Conservation (phyloP, 352 stramenopile species). For the Pelagophyceae sp. region DNA sequence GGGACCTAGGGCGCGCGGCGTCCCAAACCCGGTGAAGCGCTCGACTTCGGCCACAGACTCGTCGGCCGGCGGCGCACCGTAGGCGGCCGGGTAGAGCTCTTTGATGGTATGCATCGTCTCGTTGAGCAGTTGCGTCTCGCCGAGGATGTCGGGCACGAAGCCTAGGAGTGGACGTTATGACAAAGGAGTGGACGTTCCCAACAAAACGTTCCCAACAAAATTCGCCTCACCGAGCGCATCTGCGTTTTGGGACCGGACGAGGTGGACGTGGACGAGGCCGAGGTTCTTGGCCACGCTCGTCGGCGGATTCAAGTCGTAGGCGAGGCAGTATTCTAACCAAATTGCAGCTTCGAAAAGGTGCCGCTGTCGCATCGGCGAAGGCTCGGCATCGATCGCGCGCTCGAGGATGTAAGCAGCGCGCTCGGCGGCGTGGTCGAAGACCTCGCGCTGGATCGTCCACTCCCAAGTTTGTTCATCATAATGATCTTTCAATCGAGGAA, state of each 20-base stretch:
- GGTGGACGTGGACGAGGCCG: slow-evolving; percentile 82
- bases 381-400: slow-evolving; percentile 56
- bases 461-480: slow-evolving; percentile 81
- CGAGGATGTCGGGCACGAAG: background rate
- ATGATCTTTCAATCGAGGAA: slow-evolving; percentile 35
- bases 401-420: slow-evolving; percentile 73
- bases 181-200: background rate
- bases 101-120: background rate
- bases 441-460: slow-evolving; percentile 68
- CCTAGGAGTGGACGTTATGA: background rate
- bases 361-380: slow-evolving; percentile 37
- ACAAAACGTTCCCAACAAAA: too few relatives aligned
- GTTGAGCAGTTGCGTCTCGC: background rate
- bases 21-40: background rate
- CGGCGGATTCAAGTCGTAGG: slow-evolving; percentile 63
- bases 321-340: slow-evolving; percentile 52
- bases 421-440: slow-evolving; percentile 48
- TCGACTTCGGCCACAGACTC: background rate
- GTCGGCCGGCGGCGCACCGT: too few relatives aligned
- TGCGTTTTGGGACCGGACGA: slow-evolving; percentile 50
- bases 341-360: slow-evolving; percentile 60
- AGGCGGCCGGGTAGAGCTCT: background rate
- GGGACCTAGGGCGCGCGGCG: background rate
- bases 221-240: too few relatives aligned
- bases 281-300: slow-evolving; percentile 77